Base-by-base conservation (phyloP, 1,284 basidiomycete species). In the Ceratobasidium sp. region DNA sequence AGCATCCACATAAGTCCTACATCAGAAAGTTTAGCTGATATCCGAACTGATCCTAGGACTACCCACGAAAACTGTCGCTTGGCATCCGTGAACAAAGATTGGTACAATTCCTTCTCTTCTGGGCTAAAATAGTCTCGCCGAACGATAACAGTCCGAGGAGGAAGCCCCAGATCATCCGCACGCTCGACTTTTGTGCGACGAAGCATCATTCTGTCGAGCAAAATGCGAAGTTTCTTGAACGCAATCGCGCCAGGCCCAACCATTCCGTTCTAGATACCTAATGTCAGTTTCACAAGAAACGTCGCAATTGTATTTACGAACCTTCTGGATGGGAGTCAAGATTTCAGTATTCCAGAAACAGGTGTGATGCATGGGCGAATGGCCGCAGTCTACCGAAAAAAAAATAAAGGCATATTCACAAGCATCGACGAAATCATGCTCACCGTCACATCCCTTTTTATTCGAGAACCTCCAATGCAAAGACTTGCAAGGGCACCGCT, bases 121-220 rank as follows among this genome's bases (percentile, higher is more conserved):
- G 94, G 93, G 75, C 94, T 97, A 84, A 99, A 99, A 80, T 92
- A 92, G 80, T 99, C 97, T 64, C 90, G 86, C 46, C 95, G 89
- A 74, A 99, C 91, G 67, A 93, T 86, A 52, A 99, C 92, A 0
- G 91, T 96, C 46, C 97, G 88, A 2, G 97, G 97, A 2, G 97
- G 97, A n/a, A 99, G 83, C 4, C 96, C 97, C 60, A 99, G 88
- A 80, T 99, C 97, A 79, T 99, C 97, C 0, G 97, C 97, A 61
- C 93, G 88, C 87, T 99, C 93, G 46, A 99, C 83, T 83, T 93
- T 93, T 39, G 92, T 93, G 75, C 92, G 84, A 69, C 96, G 89
- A 59, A 99, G 86, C 97, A 99, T 99, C 92, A 99, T 94, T 72
- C 94, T 85, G 79, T 97, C 94, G 21, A 99, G 84, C 32, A 99